Evolutionary conservation across 331 rosid genomes (phyloP), one percentile per base, ranked within the genome.

Genomic region (Pyracantha coccinea): DNA sequence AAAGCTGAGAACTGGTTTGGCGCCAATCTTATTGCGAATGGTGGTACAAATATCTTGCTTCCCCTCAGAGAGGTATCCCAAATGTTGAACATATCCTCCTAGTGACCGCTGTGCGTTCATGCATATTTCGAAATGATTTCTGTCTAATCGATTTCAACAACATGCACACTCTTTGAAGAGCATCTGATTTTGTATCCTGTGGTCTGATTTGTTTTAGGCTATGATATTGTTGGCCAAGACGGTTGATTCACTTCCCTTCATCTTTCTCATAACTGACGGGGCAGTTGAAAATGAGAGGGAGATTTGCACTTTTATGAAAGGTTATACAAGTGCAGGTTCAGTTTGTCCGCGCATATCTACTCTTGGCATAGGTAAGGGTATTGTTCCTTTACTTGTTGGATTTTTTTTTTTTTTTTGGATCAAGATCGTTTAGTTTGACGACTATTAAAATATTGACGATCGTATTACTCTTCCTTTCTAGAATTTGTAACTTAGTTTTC

Each of bases 261-360:
- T 94, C 78, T 90, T 92, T 70, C 99, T 94, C 75, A 61, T 90
- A 47, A 94, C 99, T 47, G 99, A 94, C 69, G 97, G 99, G 28
- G 71, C 97, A 44, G 99, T 87, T 75, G 90, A 86, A 63, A 85
- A 94, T 75, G 99, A 92, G 78, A 89, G 91, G 83, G 96, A 89
- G 69, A 86, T 92, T 73, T 94, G 93, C 84, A 86, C 82, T 78
- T 68, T 81, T 69, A 81, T 92, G 75, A 86, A 82, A 86, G 83
- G 83, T 79, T 78, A 83, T 59, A 66, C 83, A 71, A 85, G 75
- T 47, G 85, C 79, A 53, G 77, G 78, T 32, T 68, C 89, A 63
- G 60, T 81, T 69, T 82, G 86, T 66, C 97, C 95, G 33, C 96
- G 93, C 67, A 35, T 94, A 59, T 87, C 84, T 71, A 90, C 99